phyloP scores from a whole-genome alignment of 2,329 filamentous ascomycete species.

The Chalaropsis thielavioides region DNA sequence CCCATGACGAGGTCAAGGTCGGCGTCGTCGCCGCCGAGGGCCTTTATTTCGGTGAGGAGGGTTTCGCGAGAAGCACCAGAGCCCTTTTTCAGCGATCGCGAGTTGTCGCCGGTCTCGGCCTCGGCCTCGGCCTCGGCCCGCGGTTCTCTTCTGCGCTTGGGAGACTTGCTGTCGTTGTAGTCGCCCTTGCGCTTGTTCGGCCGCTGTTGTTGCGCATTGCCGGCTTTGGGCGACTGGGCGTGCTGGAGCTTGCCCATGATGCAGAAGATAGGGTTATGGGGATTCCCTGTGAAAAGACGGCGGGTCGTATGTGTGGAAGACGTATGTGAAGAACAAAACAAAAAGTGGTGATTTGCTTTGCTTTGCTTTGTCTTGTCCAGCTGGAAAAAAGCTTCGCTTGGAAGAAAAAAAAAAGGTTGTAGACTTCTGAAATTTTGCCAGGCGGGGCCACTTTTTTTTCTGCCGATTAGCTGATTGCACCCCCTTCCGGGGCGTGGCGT shows the following conservation, averaged over 20 bases:
- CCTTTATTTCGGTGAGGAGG: conserved; percentile 48
- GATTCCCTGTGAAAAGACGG: not conserved
- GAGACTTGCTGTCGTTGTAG: conserved; percentile 15
- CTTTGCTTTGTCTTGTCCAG: not conserved
- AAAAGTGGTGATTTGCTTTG: not conserved
- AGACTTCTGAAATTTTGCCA: conserved; percentile 15
- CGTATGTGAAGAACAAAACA: not conserved
- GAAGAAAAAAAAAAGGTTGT: conserved; percentile 7
- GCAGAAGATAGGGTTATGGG: not conserved
- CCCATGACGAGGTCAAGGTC: conserved; percentile 48
- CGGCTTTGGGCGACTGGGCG: conserved; percentile 19
- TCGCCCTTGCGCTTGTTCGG: conserved; percentile 17
- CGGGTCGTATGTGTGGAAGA: not conserved
- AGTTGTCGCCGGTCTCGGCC: not conserved
- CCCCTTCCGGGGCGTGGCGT: not conserved
- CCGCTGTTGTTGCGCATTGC: conserved; percentile 16
- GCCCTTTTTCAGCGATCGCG: conserved; percentile 11
- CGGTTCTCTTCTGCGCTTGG: conserved; percentile 12
- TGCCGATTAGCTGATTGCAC: conserved; percentile 15
- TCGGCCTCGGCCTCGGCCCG: not conserved
- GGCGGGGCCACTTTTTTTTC: conserved; percentile 11
- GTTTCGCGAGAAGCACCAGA: conserved; percentile 21
- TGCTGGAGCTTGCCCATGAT: conserved; percentile 17
- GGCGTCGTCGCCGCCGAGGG: conserved; percentile 49
- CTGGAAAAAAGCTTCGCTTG: conserved; percentile 1